Base-by-base conservation (phyloP, 495 filamentous ascomycete genomes). In the Corynascus novoguineensis region DNA sequence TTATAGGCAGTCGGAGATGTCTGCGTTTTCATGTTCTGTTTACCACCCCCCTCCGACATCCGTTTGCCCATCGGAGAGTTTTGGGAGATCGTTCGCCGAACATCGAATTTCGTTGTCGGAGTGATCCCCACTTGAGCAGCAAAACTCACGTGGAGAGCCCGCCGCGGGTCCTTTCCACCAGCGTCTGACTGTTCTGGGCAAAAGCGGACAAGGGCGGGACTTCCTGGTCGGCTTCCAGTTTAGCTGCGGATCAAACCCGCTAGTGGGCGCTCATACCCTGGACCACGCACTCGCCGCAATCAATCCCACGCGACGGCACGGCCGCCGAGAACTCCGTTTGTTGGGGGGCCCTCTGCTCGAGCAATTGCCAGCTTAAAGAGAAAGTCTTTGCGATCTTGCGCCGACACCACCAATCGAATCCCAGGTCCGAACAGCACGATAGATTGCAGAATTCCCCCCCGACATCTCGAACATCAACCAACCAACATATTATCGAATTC, bases 301-400 rank as follows among this genome's bases (percentile, higher is more conserved):
- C 55, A 59, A 54, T 59, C 44, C 57, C 57, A 50, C 57, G 50
- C 47, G 21, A 37, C 47, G 25, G 25, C 15, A 37, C 47, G 25
- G 25, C 15, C 46, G 24, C 46, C 12, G 35, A n/a, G 35, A n/a
- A 35, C 32, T 17, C 55, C 37, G 37, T 29, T 40, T 41, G 48
- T 24, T 11, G 29, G 32, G 40, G 27, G 25, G 34, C 24, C 45
- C 25, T n/a, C 27, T 32, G 4, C 24, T 29, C 34, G 24, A 34
- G 49, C 32, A 38, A 10, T 24, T 27, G 22, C 19, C 49, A 41
- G 22, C 50, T 14, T 1, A 41, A 5, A 55, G 52, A 44, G 19
- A 21, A 54, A 34, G 29, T 25, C 46, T 44, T 21, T 21, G 8
- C 9, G 28, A 8, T 41, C 14, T 25, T 3, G 11, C 11, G 21